A percentile compares a stretch with the other conserved stretches of the same genome.
phyloP scores from a whole-genome alignment of 1,284 basidiomycete genomes.

The Agroathelia rolfsii region DNA sequence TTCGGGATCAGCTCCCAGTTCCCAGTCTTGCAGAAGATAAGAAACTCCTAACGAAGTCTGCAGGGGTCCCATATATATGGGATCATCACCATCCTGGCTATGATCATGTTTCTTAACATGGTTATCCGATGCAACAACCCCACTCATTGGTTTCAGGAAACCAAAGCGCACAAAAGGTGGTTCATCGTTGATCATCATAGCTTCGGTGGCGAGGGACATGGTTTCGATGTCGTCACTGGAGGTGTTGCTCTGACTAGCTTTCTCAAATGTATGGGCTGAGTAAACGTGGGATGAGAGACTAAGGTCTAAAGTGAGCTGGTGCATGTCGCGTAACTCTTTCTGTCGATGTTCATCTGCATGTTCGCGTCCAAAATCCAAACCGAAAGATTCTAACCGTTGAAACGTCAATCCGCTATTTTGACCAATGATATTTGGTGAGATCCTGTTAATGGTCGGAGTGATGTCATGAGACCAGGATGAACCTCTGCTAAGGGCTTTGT shows the following conservation, averaged over 20 bases:
- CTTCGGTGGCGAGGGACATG: conserved; percentile 37
- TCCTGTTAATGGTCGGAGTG: conserved; percentile 28
- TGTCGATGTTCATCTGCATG: too few species aligned
- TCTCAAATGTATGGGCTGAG: conserved; percentile 32
- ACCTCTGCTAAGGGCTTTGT: conserved; percentile 25
- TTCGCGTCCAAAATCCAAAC: conserved; percentile 24
- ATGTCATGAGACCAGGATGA: conserved; percentile 48
- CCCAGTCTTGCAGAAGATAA: conserved; percentile 59
- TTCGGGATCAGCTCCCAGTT: conserved; percentile 39
- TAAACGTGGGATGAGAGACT: conserved; percentile 48
- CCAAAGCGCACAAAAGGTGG: conserved; percentile 48
- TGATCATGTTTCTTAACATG: conserved; percentile 16
- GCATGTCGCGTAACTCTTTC: conserved; percentile 46
- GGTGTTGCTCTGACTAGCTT: conserved; percentile 13
- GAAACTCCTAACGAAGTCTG: conserved; percentile 43
- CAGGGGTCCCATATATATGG: conserved; percentile 13
- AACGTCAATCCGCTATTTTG: too few species aligned
- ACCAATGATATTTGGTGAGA: conserved; percentile 29
- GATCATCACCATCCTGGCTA: conserved; percentile 13
- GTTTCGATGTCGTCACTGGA: conserved; percentile 32
- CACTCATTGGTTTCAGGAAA: conserved; percentile 43
- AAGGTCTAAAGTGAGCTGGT: conserved; percentile 56
- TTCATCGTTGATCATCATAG: conserved; percentile 42
- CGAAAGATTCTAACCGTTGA: too few species aligned
- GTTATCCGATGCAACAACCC: conserved; percentile 16